These are phyloP conservation scores for Hypoxylon sp. DNA, from an alignment of 2,329 filamentous ascomycete genomes.

Conservation along the genomic window DNA sequence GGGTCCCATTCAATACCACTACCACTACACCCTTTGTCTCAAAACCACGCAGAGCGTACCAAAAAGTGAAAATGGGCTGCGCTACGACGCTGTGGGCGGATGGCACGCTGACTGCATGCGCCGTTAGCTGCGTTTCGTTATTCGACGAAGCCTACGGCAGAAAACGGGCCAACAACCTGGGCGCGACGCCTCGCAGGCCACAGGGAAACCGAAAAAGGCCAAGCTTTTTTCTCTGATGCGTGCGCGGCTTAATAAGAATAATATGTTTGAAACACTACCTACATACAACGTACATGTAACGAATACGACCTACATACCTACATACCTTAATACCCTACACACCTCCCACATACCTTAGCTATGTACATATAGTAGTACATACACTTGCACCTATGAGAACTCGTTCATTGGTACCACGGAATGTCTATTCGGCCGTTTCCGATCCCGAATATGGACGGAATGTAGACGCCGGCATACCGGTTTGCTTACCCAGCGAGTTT, in stretches of 20 bases:
- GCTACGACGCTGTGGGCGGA: slow-evolving; percentile 39
- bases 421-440: slow-evolving; percentile 32
- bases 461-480: not conserved
- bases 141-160: slow-evolving; percentile 33
- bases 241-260: slow-evolving; percentile 38
- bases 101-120: slow-evolving; percentile 42
- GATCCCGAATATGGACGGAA: slow-evolving; percentile 5
- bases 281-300: slow-evolving; percentile 22
- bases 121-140: slow-evolving; percentile 6
- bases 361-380: not conserved
- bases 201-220: slow-evolving; percentile 19
- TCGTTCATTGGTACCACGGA: slow-evolving; percentile 9
- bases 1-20: slow-evolving; percentile 13
- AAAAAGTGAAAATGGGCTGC: slow-evolving; percentile 14
- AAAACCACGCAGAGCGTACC: slow-evolving; percentile 21
- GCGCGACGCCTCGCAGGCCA: slow-evolving; percentile 28
- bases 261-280: slow-evolving; percentile 43
- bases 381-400: not conserved
- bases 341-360: not conserved
- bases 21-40: slow-evolving; percentile 8
- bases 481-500: not conserved
- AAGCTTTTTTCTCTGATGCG: slow-evolving; percentile 26
- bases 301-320: slow-evolving; percentile 28
- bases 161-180: slow-evolving; percentile 30
- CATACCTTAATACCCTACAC: too few relatives aligned